Percentiles rank a stretch among this genome's conserved stretches.
Conservation (phyloP, 2,329 filamentous ascomycete genomes). For the Aureobasidium sp. region DNA sequence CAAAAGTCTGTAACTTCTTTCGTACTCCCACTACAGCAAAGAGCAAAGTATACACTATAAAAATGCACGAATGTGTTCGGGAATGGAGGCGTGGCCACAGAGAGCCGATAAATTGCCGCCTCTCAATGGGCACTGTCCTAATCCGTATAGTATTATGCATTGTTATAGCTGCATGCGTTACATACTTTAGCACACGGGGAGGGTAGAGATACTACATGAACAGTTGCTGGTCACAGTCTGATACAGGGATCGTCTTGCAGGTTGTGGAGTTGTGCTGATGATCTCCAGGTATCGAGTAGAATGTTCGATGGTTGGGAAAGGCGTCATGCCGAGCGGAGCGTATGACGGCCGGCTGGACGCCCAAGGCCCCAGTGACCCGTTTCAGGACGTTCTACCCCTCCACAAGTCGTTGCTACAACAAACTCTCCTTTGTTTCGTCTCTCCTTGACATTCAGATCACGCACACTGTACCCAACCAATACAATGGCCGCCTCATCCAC, state of each 20-base stretch:
- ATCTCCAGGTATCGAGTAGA: too few species aligned
- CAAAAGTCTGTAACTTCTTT: too few species aligned
- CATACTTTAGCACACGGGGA: too few species aligned
- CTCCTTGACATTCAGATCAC: neutral
- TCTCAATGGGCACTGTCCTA: too few species aligned
- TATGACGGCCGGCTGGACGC: neutral
- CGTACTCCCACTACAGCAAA: too few species aligned
- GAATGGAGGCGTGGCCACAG: too few species aligned
- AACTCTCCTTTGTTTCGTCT: constrained; percentile 11
- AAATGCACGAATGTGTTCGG: too few species aligned
- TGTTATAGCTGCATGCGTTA: too few species aligned
- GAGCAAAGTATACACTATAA: too few species aligned
- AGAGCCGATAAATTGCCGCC: too few species aligned
- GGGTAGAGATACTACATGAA: neutral
- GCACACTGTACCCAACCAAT: neutral
- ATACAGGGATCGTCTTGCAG: neutral
- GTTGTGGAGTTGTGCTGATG: neutral
- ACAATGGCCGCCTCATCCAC: constrained; percentile 9
- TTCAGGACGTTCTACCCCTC: neutral
- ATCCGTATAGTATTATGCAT: too few species aligned
- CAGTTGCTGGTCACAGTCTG: neutral
- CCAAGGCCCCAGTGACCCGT: neutral
- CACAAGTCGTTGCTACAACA: constrained; percentile 8
- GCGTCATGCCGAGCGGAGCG: neutral
- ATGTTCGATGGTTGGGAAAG: neutral